Percentiles rank a stretch among this genome's conserved stretches.
phyloP scores from a whole-genome alignment of 345 rosid genomes.

The Crucihimalaya himalaica region DNA sequence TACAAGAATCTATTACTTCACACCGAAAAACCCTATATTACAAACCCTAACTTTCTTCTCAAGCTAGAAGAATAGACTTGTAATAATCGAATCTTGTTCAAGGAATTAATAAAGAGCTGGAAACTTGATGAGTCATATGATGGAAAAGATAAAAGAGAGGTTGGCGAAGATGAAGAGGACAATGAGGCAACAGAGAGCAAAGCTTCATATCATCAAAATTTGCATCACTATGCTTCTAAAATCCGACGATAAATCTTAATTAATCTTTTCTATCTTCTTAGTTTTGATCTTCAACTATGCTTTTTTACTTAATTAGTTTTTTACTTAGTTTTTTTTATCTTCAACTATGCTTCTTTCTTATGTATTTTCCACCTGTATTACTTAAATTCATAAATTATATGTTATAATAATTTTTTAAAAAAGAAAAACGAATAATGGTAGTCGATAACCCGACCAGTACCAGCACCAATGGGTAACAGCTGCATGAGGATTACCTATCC shows the following conservation, averaged over 20 bases:
- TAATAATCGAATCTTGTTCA: no score
- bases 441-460: conserved; percentile 31
- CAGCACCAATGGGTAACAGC: conserved; percentile 31
- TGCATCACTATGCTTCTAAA: conserved; percentile 74
- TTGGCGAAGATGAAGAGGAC: conserved; percentile 59
- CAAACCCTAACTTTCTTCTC: no score
- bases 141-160: conserved; percentile 49
- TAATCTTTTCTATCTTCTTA: neutral
- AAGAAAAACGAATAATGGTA: conserved; percentile 21
- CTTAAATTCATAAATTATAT: neutral
- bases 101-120: no score
- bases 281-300: neutral
- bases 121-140: conserved; percentile 28
- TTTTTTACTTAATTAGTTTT: neutral
- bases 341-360: no score
- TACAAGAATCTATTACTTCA: no score
- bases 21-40: no score
- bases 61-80: no score
- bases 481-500: conserved; percentile 27
- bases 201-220: conserved; percentile 57
- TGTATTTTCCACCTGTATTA: neutral
- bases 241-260: conserved; percentile 41
- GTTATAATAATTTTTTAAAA: neutral
- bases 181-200: conserved; percentile 65
- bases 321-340: neutral